These are phyloP conservation scores for Coprinopsis strossmayeri DNA, from an alignment of 768 basidiomycete species.

Conservation along the genomic window DNA sequence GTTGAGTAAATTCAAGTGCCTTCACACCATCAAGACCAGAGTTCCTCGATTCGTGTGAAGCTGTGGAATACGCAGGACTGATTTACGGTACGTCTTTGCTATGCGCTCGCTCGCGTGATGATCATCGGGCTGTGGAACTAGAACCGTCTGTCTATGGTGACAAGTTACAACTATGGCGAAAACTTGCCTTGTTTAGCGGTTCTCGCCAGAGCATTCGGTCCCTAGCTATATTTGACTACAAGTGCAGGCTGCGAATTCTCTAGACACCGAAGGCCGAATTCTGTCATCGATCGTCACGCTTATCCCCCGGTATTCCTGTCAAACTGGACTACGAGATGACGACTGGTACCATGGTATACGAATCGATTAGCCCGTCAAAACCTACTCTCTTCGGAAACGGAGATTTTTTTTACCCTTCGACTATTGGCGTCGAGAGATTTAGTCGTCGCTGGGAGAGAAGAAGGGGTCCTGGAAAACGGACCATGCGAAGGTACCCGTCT, in stretches of 20 bases:
- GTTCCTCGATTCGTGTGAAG: too few relatives aligned
- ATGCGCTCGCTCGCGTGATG: too few relatives aligned
- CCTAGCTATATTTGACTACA: too few relatives aligned
- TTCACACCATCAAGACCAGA: too few relatives aligned
- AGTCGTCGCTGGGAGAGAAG: constrained; percentile 40
- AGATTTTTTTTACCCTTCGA: constrained; percentile 70
- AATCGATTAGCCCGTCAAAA: constrained; percentile 46
- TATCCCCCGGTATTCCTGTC: constrained; percentile 80
- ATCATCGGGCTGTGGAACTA: too few relatives aligned
- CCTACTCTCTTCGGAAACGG: constrained; percentile 55
- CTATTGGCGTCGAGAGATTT: constrained; percentile 53
- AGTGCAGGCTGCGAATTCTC: constrained; percentile 57
- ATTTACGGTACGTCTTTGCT: too few relatives aligned
- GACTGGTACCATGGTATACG: constrained; percentile 56
- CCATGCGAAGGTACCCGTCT: constrained; percentile 46
- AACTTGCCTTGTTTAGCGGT: too few relatives aligned
- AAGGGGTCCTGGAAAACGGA: constrained; percentile 40
- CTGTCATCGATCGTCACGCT: constrained; percentile 72
- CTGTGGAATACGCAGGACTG: too few relatives aligned
- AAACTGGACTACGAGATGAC: constrained; percentile 73
- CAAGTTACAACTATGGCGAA: too few relatives aligned
- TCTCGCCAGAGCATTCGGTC: too few relatives aligned
- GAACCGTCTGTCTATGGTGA: too few relatives aligned
- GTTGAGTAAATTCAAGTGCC: too few relatives aligned
- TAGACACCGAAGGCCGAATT: constrained; percentile 81